phyloP scores from a whole-genome alignment of 2,329 filamentous ascomycete species.

The Aspergillus japonicus region DNA sequence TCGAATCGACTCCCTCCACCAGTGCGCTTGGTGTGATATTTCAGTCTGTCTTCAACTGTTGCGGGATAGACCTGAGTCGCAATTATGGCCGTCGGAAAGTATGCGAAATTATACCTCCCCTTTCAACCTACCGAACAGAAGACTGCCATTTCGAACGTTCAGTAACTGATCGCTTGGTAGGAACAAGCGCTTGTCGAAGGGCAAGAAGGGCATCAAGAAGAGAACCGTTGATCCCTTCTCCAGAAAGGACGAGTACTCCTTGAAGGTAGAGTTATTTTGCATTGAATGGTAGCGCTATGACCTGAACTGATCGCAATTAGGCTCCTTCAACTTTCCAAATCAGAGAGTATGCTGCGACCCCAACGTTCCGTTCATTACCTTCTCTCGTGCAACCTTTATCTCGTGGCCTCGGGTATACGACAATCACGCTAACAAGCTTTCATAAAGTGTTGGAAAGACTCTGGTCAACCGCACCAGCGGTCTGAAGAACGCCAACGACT shows the following conservation, averaged over 20 bases:
- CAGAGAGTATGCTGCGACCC: slow-evolving; percentile 73
- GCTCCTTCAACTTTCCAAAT: slow-evolving; percentile 93
- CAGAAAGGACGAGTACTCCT: slow-evolving; percentile 98
- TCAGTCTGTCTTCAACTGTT: slow-evolving; percentile 43
- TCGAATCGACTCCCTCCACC: slow-evolving; percentile 38
- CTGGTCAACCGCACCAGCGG: slow-evolving; percentile 98
- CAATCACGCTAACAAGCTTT: slow-evolving; percentile 20
- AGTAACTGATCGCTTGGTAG: slow-evolving; percentile 44
- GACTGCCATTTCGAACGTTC: background rate
- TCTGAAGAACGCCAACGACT: slow-evolving; percentile 99
- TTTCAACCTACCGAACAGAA: background rate
- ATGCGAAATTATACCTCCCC: slow-evolving; percentile 38
- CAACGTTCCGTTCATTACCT: slow-evolving; percentile 13
- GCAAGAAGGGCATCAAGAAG: slow-evolving; percentile 99
- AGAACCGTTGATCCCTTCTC: slow-evolving; percentile 96
- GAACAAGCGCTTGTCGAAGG: slow-evolving; percentile 99
- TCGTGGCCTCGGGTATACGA: background rate
- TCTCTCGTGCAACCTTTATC: slow-evolving; percentile 3
- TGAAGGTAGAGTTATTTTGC: slow-evolving; percentile 66
- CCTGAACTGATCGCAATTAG: slow-evolving; percentile 46
- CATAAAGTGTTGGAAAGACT: slow-evolving; percentile 91
- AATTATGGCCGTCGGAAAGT: slow-evolving; percentile 83
- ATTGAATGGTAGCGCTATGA: background rate
- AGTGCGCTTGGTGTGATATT: slow-evolving; percentile 42
- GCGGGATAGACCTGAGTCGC: slow-evolving; percentile 53